Conservation (phyloP, 139 green algal species). For the Chlorella sp. region DNA sequence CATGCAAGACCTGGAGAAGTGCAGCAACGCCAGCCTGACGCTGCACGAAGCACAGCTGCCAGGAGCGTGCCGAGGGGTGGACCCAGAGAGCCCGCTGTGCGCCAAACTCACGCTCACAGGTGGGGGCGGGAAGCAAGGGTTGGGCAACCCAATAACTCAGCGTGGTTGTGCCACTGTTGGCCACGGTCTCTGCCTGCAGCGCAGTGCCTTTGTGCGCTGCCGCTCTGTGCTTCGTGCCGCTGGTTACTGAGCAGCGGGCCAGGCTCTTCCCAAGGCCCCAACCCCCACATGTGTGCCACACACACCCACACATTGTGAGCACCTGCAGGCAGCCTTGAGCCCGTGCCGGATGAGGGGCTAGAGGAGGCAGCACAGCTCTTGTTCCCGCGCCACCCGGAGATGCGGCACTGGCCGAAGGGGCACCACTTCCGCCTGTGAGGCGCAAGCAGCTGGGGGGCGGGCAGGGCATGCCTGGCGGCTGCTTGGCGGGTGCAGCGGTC, state of each 20-base stretch:
- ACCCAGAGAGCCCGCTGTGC: conserved; percentile 54
- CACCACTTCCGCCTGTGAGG: conserved; percentile 64
- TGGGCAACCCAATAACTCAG: neutral
- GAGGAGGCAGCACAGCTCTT: conserved; percentile 44
- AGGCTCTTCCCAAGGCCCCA: no score
- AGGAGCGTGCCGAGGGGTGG: conserved; percentile 19
- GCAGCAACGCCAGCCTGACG: conserved; percentile 31
- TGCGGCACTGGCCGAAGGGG: conserved; percentile 55
- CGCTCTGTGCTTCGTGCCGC: no score
- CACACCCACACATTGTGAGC: no score
- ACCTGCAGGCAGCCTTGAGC: conserved; percentile 28
- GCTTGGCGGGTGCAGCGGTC: no score
- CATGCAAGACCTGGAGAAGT: conserved; percentile 37
- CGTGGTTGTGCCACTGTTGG: no score
- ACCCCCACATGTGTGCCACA: no score
- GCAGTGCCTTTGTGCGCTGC: no score
- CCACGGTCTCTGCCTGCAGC: no score
- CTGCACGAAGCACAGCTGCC: conserved; percentile 41
- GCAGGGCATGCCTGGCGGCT: neutral
- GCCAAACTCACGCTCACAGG: conserved; percentile 52
- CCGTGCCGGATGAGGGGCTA: conserved; percentile 25
- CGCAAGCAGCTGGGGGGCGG: neutral
- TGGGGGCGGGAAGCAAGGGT: neutral
- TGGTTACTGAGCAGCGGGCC: no score
- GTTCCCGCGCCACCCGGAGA: conserved; percentile 60